Evolutionary conservation across 2,329 filamentous ascomycete species (phyloP), one percentile per base, ranked within the genome.

Genomic region (Fusarium buxicola): DNA sequence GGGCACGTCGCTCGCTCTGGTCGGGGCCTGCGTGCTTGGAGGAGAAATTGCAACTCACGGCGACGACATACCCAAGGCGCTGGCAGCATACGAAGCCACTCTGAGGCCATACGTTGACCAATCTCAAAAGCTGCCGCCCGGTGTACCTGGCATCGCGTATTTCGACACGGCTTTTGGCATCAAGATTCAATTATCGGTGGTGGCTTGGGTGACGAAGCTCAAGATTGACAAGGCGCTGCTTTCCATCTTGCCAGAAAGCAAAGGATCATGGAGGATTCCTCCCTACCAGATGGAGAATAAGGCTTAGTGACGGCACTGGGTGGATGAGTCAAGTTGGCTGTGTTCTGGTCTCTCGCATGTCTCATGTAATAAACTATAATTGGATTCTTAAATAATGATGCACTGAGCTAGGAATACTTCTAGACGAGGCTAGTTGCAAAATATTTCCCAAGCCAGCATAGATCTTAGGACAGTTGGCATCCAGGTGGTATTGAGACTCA

Each of bases 11-110:
- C 60, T 77, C 4, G 79, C 80, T 3, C 58, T 85, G 18, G 67
- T 78, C 2, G 78, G 79, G 2, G 84, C 81, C 2, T 84, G 85
- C 61, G 73, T 82, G 0, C 75, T 86, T 1, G 83, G 83, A 1
- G 81, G 82, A 3, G 80, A 80, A 41, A 71, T 83, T n/a, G 52
- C 58, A 11, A 59, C 58, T 10, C 58, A 70, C 18, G 60, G 62
- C 0, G 27, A 58, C 10, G 65, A 73, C 35, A 50, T 75, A 10
- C 18, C 58, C 2, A 67, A 68, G 7, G 79, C 73, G 2, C 69
- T 80, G 7, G 60, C 68, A 5, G 63, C 64, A 5, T 84, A 84
- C 38, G 79, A 84, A 55, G 35, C 66, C 27, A 72, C 69, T 8
- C 74, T 82, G 61, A 69, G 73, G 4, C 80, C 79, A 0, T 74